These are phyloP conservation scores for Xylaria palmicola DNA, from an alignment of 495 filamentous ascomycete genomes.

Conservation along the genomic window DNA sequence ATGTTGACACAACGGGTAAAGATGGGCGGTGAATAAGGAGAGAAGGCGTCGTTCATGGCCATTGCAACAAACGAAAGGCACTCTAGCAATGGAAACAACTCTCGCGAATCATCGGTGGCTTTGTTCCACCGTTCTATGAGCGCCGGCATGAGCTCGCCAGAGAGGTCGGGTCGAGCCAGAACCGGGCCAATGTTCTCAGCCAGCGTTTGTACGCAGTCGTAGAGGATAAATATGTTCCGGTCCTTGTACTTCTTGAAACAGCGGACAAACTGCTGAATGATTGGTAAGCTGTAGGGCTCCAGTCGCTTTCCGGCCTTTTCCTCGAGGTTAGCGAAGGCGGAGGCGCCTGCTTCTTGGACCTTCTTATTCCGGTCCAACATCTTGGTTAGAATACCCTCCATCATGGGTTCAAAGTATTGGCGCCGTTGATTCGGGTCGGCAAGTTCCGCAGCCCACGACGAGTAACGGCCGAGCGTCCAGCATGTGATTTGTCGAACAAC, in stretches of 20 bases:
- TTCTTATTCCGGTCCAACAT: slow-evolving; percentile 98
- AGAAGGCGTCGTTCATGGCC: slow-evolving; percentile 78
- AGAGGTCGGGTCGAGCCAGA: slow-evolving; percentile 72
- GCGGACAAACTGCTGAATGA: slow-evolving; percentile 85
- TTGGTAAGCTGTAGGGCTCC: slow-evolving; percentile 82
- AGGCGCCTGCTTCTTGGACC: slow-evolving; percentile 94
- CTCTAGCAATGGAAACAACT: slow-evolving; percentile 91
- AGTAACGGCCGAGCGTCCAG: slow-evolving; percentile 95
- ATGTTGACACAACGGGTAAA: slow-evolving; percentile 85
- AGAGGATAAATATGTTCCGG: slow-evolving; percentile 97
- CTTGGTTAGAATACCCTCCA: slow-evolving; percentile 90
- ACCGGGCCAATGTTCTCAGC: slow-evolving; percentile 86
- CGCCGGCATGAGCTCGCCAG: slow-evolving; percentile 89
- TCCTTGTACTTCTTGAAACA: slow-evolving; percentile 97
- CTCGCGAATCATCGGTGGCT: slow-evolving; percentile 83
- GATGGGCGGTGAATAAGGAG: slow-evolving; percentile 78
- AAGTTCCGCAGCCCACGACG: slow-evolving; percentile 84
- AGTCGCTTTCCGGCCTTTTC: slow-evolving; percentile 83
- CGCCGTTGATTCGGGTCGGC: slow-evolving; percentile 61
- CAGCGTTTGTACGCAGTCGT: slow-evolving; percentile 97
- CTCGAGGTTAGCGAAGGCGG: slow-evolving; percentile 93
- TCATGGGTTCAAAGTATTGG: slow-evolving; percentile 89
- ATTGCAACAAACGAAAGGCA: slow-evolving; percentile 93
- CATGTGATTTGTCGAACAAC: slow-evolving; percentile 98
- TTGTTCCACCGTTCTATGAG: slow-evolving; percentile 87